Evolutionary conservation across 2,329 filamentous ascomycete genomes (phyloP).

Genomic region (Aspergillus sp.): DNA sequence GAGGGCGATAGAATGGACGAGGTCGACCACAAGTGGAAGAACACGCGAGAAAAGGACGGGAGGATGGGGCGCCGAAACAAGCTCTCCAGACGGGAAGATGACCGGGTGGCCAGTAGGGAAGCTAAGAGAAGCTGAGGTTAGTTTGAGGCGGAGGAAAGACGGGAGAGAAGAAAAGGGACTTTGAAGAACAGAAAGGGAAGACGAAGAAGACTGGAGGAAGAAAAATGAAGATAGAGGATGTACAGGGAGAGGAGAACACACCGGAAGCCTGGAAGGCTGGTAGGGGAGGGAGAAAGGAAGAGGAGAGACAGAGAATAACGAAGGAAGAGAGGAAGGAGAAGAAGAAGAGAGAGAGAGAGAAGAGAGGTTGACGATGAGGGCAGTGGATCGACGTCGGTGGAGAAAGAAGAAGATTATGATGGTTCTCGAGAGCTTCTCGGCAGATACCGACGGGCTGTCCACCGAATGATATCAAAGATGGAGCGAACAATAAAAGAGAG

Average conservation of each 20-base stretch:
- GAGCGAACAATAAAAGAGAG: no score
- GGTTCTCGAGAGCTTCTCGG: not conserved
- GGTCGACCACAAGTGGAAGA: not conserved
- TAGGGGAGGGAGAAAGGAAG: slow-evolving; percentile 13
- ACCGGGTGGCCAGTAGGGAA: not conserved
- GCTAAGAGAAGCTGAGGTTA: not conserved
- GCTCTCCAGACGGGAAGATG: not conserved
- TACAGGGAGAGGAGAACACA: not conserved
- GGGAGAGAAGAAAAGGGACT: slow-evolving; percentile 7
- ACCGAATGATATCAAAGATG: not conserved
- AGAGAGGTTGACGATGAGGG: slow-evolving; percentile 4
- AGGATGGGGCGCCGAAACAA: slow-evolving; percentile 1
- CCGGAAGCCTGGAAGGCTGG: slow-evolving; percentile 13
- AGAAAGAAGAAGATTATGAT: not conserved
- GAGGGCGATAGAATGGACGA: not conserved
- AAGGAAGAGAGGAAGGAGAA: slow-evolving; percentile 12
- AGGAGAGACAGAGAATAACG: slow-evolving; percentile 15
- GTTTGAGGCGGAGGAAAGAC: not conserved
- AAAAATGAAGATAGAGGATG: not conserved
- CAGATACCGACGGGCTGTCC: not conserved
- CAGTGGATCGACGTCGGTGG: slow-evolving; percentile 20
- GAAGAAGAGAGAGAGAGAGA: slow-evolving; percentile 11
- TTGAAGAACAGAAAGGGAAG: no score
- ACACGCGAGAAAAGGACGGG: not conserved
- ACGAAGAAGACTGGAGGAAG: not conserved